Evolutionary conservation across 1,284 basidiomycete genomes (phyloP), one percentile per base, ranked within the genome.

Genomic region (Ustilago curta): DNA sequence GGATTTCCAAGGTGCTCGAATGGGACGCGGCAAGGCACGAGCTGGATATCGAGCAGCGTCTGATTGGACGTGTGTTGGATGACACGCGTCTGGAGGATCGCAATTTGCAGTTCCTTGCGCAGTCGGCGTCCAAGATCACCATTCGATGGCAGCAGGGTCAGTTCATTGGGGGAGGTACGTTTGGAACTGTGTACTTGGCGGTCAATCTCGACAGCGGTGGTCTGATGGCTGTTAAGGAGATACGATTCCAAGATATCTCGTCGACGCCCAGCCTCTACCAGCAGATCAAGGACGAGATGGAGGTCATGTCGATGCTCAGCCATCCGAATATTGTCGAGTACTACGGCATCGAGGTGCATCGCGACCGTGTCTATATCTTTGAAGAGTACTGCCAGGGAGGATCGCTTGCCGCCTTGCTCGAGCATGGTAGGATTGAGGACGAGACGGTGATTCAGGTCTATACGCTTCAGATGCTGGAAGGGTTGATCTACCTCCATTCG

Each of bases 301-400:
- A 91, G 78, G 95, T 99, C 69, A 99, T 99, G 97, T 94, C 97
- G 86, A 92, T 99, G 91, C 89, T 99, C 32, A 93, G 93, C 76
- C 97, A 99, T 86, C 94, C 94, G 16, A 99, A 99, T 83, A 93
- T 99, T 60, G 97, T 99, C 64, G 95, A 99, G 86, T 99, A 98
- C 86, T 98, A 97, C 83, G 97, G 97, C 40, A 97, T 99, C 79
- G 97, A 99, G 86, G 96, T 98, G 6, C 96, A 99, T 85, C 92
- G 97, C 23, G 97, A 99, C 87, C 95, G 96, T 86, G 95, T 99
- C 12, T 99, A 97, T 87, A 98, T 99, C 77, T 99, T 99, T 84
- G 95, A 99, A 85, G 96, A 99, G 87, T 99, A 93, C 85, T 99
- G 97, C 84, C 93, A 96, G 82, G 95, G 95, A 42, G 97, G 97